Conservation (phyloP, 2,329 filamentous ascomycete genomes). For the Fusarium coicis region DNA sequence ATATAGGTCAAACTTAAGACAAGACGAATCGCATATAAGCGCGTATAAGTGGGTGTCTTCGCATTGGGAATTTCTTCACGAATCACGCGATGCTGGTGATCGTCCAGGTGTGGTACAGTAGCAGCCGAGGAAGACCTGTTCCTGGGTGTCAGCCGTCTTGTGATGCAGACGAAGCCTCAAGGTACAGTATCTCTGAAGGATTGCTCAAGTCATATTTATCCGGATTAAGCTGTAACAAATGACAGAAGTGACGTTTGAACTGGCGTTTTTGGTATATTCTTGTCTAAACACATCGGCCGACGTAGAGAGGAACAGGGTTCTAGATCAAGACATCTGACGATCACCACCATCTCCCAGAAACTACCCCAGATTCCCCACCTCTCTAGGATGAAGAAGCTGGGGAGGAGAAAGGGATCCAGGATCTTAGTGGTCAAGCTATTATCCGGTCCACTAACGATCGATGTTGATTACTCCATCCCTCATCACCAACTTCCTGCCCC, state of each 20-base stretch:
- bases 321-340: slow-evolving; percentile 1
- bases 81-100: slow-evolving; percentile 5
- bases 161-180: neutral
- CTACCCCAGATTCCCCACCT: slow-evolving; percentile 42
- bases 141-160: neutral
- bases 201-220: slow-evolving; percentile 1
- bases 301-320: slow-evolving; percentile 1
- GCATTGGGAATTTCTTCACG: neutral
- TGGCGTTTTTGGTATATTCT: neutral
- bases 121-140: neutral
- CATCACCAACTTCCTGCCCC: slow-evolving; percentile 11
- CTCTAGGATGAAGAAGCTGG: slow-evolving; percentile 5
- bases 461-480: slow-evolving; percentile 6
- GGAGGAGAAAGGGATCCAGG: slow-evolving; percentile 4
- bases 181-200: neutral
- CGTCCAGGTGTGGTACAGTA: neutral
- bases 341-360: slow-evolving; percentile 23
- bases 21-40: neutral
- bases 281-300: neutral
- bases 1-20: slow-evolving; percentile 11
- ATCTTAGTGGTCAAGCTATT: slow-evolving; percentile 34
- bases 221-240: neutral
- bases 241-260: neutral
- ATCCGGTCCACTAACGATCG: slow-evolving; percentile 39
- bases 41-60: neutral